Evolutionary conservation across 306 rosid species (phyloP), one percentile per base, ranked within the genome.

Genomic region (Arachis stenosperma): DNA sequence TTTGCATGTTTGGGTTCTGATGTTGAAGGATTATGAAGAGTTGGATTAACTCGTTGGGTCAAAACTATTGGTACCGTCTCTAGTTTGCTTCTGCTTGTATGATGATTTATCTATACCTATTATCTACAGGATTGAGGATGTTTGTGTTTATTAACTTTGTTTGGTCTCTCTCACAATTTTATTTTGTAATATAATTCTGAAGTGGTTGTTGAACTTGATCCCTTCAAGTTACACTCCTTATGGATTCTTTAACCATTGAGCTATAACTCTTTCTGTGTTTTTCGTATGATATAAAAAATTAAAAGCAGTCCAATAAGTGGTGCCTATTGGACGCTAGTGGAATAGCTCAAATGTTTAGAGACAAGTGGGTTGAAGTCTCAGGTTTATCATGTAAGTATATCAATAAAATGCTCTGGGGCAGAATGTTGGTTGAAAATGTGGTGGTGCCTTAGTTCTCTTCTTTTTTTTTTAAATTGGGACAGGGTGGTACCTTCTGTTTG

Each of bases 281-380:
- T 1, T 22, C 27, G 27, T 22, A 22, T 22, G 27, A 22, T 0
- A 22, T 22, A 22, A 22, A 22, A 22, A 22, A 22, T 22, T 22
- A 0, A 22, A 22, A 22, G 27, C 27, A 1, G 27, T 22, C 27
- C 27, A 22, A 22, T 22, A 22, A 22, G 27, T 22, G 27, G 27
- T 22, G 27, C 27, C 27, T 22, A 22, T 22, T 22, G 27, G 27
- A 22, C 27, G 27, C 27, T 6, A 75, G 42, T 50, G 47, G 67
- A 56, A 62, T 68, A 61, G 55, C 73, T 69, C 33, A 46, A n/a
- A 41, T 69, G 62, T 22, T 13, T 63, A 55, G 44, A 39, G 67
- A 54, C 54, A 43, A 37, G 56, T 46, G 61, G 54, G 51, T 10
- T 5, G 76, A 77, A 70, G 62, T 52, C 66, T 44, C 15, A 33